Conservation (phyloP, 345 rosid genomes). For the Eucalyptus curtisii region DNA sequence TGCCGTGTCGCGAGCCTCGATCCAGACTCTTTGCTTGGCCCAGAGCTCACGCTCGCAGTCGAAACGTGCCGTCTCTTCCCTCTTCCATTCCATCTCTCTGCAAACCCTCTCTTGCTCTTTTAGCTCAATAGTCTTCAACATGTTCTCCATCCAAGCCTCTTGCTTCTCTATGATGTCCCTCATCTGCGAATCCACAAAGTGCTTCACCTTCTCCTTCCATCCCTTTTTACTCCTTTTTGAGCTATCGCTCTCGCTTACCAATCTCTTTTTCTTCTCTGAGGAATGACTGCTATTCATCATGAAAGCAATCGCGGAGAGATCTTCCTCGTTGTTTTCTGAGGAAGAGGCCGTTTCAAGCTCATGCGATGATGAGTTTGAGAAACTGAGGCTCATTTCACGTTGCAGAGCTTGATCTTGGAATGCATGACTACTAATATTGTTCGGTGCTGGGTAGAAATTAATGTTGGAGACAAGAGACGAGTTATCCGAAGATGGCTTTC, state of each 20-base stretch:
- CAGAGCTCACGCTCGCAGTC: conserved; percentile 28
- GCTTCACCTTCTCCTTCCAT: conserved; percentile 35
- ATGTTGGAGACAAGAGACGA: background rate
- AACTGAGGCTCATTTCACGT: conserved; percentile 17
- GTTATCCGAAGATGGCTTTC: background rate
- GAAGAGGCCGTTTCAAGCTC: conserved; percentile 43
- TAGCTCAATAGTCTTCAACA: conserved; percentile 35
- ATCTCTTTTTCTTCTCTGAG: conserved; percentile 4
- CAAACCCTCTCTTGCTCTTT: conserved; percentile 32
- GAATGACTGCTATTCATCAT: conserved; percentile 20
- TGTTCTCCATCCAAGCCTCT: conserved; percentile 53
- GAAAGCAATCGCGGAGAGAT: conserved; percentile 37
- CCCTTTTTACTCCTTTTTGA: conserved; percentile 1
- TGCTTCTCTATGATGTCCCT: conserved; percentile 32
- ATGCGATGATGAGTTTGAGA: conserved; percentile 19
- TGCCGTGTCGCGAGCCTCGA: conserved; percentile 37
- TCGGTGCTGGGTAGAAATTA: background rate
- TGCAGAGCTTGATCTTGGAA: background rate
- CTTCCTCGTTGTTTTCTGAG: conserved; percentile 17
- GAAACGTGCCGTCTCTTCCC: conserved; percentile 27
- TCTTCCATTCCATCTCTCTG: conserved; percentile 44
- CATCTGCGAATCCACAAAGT: conserved; percentile 27
- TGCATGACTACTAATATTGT: background rate
- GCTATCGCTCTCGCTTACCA: background rate
- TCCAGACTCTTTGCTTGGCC: conserved; percentile 43